Evolutionary conservation across 2,329 filamentous ascomycete species (phyloP).

Genomic region (Fusarium succisae): DNA sequence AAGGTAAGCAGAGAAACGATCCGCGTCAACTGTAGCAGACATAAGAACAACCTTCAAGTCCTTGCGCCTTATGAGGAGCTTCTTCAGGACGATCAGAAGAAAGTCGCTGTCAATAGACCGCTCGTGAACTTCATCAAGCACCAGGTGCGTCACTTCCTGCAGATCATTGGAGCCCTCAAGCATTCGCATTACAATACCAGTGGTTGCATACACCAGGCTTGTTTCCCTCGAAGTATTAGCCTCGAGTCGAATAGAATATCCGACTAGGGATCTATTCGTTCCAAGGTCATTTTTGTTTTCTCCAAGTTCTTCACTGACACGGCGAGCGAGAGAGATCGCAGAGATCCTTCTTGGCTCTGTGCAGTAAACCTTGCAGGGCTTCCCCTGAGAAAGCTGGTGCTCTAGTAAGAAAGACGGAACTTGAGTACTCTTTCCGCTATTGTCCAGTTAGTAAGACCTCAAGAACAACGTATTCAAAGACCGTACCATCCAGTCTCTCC

Average conservation of each 20-base stretch:
- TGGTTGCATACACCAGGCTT: constrained; percentile 87
- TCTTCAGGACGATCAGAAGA: constrained; percentile 88
- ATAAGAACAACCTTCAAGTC: constrained; percentile 94
- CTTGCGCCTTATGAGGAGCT: constrained; percentile 77
- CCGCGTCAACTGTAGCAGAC: constrained; percentile 96
- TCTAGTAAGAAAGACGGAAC: constrained; percentile 95
- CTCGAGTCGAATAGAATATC: constrained; percentile 93
- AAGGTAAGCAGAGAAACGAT: constrained; percentile 89
- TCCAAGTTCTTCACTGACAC: constrained; percentile 94
- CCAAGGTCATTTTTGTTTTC: constrained; percentile 85
- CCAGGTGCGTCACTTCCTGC: constrained; percentile 88
- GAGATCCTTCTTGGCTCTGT: constrained; percentile 96
- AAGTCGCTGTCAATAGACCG: constrained; percentile 97
- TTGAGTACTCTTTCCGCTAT: constrained; percentile 91
- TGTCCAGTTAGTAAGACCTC: constrained; percentile 33
- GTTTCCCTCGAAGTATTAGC: constrained; percentile 85
- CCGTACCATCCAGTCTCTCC: constrained; percentile 89
- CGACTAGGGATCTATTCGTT: constrained; percentile 83
- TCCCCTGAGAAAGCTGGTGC: constrained; percentile 82
- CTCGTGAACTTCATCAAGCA: constrained; percentile 98
- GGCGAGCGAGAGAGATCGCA: constrained; percentile 89
- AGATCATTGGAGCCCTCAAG: constrained; percentile 88
- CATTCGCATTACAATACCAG: constrained; percentile 97
- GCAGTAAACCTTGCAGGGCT: constrained; percentile 90
- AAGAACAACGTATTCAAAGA: neutral